These are phyloP conservation scores for Raffaelea arxii DNA, from an alignment of 2,329 filamentous ascomycete genomes.

Conservation along the genomic window DNA sequence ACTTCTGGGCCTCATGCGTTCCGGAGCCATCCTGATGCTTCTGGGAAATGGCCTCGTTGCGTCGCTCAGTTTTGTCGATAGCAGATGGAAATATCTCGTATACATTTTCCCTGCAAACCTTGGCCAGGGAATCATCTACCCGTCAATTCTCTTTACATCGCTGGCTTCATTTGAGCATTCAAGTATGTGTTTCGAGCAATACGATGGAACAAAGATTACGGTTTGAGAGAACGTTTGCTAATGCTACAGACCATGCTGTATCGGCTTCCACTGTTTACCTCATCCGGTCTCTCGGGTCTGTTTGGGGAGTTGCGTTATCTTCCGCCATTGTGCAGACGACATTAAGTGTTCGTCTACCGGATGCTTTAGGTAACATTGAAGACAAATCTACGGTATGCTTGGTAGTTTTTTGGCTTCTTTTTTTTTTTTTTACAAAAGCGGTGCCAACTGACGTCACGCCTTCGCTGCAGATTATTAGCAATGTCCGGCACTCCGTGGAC, in stretches of 20 bases:
- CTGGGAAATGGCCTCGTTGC: conserved; percentile 43
- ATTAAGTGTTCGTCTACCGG: conserved; percentile 42
- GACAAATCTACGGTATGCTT: conserved; percentile 48
- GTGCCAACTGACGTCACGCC: no score
- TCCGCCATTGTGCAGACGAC: conserved; percentile 55
- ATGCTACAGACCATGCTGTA: conserved; percentile 5
- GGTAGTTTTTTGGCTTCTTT: background rate
- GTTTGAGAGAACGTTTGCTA: background rate
- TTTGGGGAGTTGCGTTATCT: conserved; percentile 55
- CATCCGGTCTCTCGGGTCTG: conserved; percentile 51
- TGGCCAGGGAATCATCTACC: conserved; percentile 51
- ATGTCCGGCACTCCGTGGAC: conserved; percentile 51
- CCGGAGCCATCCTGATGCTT: conserved; percentile 40
- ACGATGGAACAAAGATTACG: background rate
- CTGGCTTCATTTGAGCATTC: conserved; percentile 52
- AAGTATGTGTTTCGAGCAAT: conserved; percentile 35
- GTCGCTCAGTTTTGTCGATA: conserved; percentile 32
- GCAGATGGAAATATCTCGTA: conserved; percentile 38
- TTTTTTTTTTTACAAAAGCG: background rate
- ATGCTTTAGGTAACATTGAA: conserved; percentile 42
- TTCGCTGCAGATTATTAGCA: conserved; percentile 30
- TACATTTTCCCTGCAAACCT: conserved; percentile 45
- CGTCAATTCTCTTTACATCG: conserved; percentile 49
- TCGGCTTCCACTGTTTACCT: conserved; percentile 32
- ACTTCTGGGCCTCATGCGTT: conserved; percentile 40